Evolutionary conservation across 805 yeast species (phyloP).

Genomic region (Cephaloascus fragrans): DNA sequence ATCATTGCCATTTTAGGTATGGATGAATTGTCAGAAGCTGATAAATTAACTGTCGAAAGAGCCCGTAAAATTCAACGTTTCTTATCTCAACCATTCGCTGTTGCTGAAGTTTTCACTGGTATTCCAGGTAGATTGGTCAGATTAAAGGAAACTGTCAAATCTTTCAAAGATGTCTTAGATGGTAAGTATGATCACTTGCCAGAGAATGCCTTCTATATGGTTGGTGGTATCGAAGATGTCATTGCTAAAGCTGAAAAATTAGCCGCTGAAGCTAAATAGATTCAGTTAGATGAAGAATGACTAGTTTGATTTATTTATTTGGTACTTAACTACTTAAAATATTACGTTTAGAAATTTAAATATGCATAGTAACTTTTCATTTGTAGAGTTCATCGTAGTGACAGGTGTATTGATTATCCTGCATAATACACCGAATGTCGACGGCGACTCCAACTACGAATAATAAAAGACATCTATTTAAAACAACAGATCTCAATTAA

Average conservation of each 20-base stretch:
- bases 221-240: constrained; percentile 99
- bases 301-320: neutral
- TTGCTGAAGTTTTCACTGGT: constrained; percentile 99
- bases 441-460: no score
- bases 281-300: neutral
- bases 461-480: no score
- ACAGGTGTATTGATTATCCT: no score
- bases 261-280: constrained; percentile 82
- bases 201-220: constrained; percentile 99
- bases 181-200: constrained; percentile 99
- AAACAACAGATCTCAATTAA: no score
- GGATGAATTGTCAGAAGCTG: constrained; percentile 99
- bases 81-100: constrained; percentile 99
- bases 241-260: constrained; percentile 98
- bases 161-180: constrained; percentile 94
- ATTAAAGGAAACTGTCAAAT: constrained; percentile 86
- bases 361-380: neutral
- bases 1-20: constrained; percentile 99
- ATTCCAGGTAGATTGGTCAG: constrained; percentile 96
- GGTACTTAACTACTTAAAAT: neutral
- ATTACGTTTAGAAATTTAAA: neutral
- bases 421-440: no score
- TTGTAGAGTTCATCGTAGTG: no score
- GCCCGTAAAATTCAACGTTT: constrained; percentile 99
- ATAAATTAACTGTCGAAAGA: constrained; percentile 99